Base-by-base conservation (phyloP, 2,329 filamentous ascomycete genomes). In the Teratosphaeria pseudoeucalypti region DNA sequence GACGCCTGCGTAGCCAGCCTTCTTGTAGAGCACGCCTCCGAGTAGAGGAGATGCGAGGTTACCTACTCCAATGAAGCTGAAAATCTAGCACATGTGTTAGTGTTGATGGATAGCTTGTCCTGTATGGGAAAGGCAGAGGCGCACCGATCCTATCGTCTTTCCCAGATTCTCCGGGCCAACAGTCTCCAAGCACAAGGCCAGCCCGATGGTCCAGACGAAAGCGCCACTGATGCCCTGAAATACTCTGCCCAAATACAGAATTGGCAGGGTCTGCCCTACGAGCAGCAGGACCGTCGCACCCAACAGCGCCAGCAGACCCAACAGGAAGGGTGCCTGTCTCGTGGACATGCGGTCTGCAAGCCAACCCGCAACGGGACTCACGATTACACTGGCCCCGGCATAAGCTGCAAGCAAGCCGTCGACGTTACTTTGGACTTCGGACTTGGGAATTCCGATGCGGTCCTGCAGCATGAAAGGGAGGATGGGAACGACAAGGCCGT, bases 11-110 rank as follows among this genome's bases (percentile, higher is more conserved):
- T 82, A 82, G 2, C 84, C 85, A 0, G 79, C 77, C 64, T 81
- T 81, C 32, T 81, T 75, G 67, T 86, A 87, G 0, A 87, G 69
- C 0, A 85, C 66, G 0, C 85, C 85, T 2, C 85, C 85, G 0
- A 85, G 70, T 0, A 84, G 75, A 0, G 85, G 85, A 0, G 82
- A 78, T 16, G 81, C 72, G 5, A 87, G 71, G 52, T 79, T 78
- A 0, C 83, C 84, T 0, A 83, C 75, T 0, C 80, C 81, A 57
- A 85, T 80, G 62, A 86, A 80, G 61, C 80, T 81, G 68, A 83
- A 84, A 7, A 85, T 81, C 71, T 78, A 57, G 0, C 3, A 4
- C 5, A 34, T 14, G 5, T 34, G 23, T 61, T 59, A 61, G 65
- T 32, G 9, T 37, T 7, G 7, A 32, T 3, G 7, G 7, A 7